Percentiles rank a stretch among this genome's conserved stretches.
These are phyloP conservation scores for Naegleria fowleri DNA, from an alignment of 208 protist genomes.

Conservation along the genomic window DNA sequence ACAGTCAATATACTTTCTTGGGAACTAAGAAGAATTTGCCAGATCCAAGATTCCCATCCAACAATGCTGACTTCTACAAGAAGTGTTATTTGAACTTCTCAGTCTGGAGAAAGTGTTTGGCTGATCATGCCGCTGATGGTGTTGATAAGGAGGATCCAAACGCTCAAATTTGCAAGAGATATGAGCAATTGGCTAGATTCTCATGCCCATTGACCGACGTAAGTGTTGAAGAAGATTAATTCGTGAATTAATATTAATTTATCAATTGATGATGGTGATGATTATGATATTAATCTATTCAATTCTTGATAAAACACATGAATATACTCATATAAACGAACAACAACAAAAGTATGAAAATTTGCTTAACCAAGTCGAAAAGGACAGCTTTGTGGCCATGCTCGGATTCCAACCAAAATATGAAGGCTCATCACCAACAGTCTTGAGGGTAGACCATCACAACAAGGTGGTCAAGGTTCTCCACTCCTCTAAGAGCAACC, in stretches of 20 bases:
- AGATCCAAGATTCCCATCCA: slow-evolving; percentile 1
- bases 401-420: not conserved
- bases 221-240: not conserved
- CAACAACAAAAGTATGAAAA: not conserved
- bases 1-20: not conserved
- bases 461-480: not conserved
- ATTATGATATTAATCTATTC: too few relatives aligned
- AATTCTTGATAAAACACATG: not conserved
- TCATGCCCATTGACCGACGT: slow-evolving; percentile 6
- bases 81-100: slow-evolving; percentile 25
- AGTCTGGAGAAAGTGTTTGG: slow-evolving; percentile 28
- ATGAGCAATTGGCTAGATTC: not conserved
- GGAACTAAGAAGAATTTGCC: not conserved
- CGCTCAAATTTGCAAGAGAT: slow-evolving; percentile 5
- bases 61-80: not conserved
- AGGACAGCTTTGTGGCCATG: not conserved
- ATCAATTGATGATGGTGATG: not conserved
- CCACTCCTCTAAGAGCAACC: not conserved
- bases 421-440: not conserved
- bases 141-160: slow-evolving; percentile 17
- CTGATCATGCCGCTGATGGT: not conserved
- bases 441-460: not conserved
- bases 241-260: not conserved
- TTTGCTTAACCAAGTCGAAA: not conserved
- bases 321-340: too few relatives aligned